phyloP scores from a whole-genome alignment of 2,329 filamentous ascomycete species.

The Fusarium bactridioides region DNA sequence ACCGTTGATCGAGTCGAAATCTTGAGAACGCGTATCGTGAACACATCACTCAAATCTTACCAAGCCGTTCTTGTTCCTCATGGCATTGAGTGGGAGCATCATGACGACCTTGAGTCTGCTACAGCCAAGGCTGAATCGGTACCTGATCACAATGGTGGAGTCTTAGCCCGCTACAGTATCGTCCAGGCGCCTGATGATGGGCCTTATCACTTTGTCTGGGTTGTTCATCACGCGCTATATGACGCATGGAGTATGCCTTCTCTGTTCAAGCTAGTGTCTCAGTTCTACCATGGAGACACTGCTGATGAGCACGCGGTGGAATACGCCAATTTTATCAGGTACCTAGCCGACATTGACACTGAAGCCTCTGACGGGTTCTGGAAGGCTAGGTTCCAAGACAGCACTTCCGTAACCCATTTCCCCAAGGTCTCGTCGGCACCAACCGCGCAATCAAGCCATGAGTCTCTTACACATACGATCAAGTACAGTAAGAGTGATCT shows the following conservation, averaged over 20 bases:
- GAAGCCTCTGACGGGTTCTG: slow-evolving; percentile 22
- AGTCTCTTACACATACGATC: background rate
- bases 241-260: slow-evolving; percentile 37
- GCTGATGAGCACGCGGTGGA: background rate
- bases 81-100: slow-evolving; percentile 13
- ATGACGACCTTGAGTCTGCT: background rate
- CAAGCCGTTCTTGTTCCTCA: slow-evolving; percentile 24
- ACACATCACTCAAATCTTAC: slow-evolving; percentile 23
- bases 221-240: slow-evolving; percentile 32
- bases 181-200: background rate
- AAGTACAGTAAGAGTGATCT: background rate
- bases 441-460: background rate
- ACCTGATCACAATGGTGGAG: slow-evolving; percentile 25
- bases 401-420: slow-evolving; percentile 13
- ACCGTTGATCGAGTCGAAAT: slow-evolving; percentile 30
- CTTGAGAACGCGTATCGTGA: slow-evolving; percentile 38
- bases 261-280: slow-evolving; percentile 9
- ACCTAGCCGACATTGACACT: slow-evolving; percentile 5
- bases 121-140: background rate
- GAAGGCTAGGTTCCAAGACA: slow-evolving; percentile 6
- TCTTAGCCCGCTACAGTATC: slow-evolving; percentile 8
- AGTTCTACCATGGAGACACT: slow-evolving; percentile 1
- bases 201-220: slow-evolving; percentile 25
- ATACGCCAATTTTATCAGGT: slow-evolving; percentile 27
- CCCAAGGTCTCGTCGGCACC: background rate